These are phyloP conservation scores for Neocucurbitaria cava DNA, from an alignment of 2,329 filamentous ascomycete genomes.

Conservation along the genomic window DNA sequence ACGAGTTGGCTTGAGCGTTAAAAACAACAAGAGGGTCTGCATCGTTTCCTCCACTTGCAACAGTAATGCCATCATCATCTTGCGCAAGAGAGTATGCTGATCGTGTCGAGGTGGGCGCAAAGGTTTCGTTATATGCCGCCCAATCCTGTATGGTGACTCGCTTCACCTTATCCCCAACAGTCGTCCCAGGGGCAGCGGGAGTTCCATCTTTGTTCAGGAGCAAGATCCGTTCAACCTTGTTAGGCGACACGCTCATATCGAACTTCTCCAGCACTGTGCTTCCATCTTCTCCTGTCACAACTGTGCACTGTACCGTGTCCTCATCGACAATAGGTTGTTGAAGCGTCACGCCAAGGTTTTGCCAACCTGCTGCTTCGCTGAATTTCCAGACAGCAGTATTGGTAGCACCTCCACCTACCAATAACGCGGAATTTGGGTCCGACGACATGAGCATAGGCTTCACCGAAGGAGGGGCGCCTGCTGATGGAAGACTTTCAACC, in stretches of 20 bases:
- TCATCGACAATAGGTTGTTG: conserved; percentile 66
- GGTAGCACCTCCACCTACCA: conserved; percentile 74
- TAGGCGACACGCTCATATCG: conserved; percentile 76
- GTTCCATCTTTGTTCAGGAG: conserved; percentile 67
- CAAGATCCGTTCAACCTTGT: conserved; percentile 73
- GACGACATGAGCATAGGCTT: conserved; percentile 77
- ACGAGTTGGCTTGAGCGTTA: conserved; percentile 75
- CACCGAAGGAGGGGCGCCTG: conserved; percentile 64
- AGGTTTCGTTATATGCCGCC: conserved; percentile 78
- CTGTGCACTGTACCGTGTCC: conserved; percentile 64
- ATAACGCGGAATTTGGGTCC: conserved; percentile 72
- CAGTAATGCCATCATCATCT: conserved; percentile 69
- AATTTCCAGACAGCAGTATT: conserved; percentile 79
- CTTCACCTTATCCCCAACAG: conserved; percentile 56
- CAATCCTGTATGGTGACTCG: conserved; percentile 69
- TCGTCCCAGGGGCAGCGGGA: conserved; percentile 55
- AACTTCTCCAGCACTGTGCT: conserved; percentile 83
- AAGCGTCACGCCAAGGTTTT: conserved; percentile 69
- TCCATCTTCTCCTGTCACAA: conserved; percentile 76
- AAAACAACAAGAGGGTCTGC: conserved; percentile 78
- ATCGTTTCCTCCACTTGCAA: conserved; percentile 75
- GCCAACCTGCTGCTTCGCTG: conserved; percentile 68
- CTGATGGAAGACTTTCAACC: conserved; percentile 60
- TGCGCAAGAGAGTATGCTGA: conserved; percentile 76
- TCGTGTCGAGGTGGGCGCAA: conserved; percentile 71